phyloP scores from a whole-genome alignment of 306 rosid genomes.

The Vigna nakashimae region DNA sequence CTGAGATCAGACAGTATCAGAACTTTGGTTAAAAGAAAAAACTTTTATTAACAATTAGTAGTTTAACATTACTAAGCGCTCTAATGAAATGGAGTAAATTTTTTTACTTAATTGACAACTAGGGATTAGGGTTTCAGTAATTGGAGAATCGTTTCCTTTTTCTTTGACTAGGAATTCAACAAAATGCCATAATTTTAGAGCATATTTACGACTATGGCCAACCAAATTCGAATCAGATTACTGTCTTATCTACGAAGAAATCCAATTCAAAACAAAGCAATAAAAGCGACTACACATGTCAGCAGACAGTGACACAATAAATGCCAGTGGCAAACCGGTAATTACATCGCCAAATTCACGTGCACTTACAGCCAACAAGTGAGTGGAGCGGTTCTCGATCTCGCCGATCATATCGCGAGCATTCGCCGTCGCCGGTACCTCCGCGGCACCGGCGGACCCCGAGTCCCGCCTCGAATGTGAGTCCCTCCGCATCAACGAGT shows the following conservation, averaged over 20 bases:
- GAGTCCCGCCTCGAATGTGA: constrained; percentile 69
- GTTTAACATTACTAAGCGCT: constrained; percentile 5
- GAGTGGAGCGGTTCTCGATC: constrained; percentile 98
- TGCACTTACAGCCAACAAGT: constrained; percentile 84
- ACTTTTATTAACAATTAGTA: neutral
- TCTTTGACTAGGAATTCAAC: constrained; percentile 6
- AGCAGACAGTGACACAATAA: constrained; percentile 51
- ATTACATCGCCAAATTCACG: constrained; percentile 42
- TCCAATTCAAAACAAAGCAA: constrained; percentile 51
- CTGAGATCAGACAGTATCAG: neutral
- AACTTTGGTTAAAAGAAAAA: neutral
- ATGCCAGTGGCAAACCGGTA: constrained; percentile 58
- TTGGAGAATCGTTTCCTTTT: constrained; percentile 29
- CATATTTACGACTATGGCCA: constrained; percentile 49
- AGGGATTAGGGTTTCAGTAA: neutral
- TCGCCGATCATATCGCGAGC: constrained; percentile 99
- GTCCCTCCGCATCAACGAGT: constrained; percentile 93
- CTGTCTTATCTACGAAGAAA: constrained; percentile 60
- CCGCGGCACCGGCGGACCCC: constrained; percentile 49
- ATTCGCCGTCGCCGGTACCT: constrained; percentile 65
- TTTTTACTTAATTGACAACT: constrained; percentile 24
- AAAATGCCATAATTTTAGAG: constrained; percentile 37
- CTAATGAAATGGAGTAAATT: neutral
- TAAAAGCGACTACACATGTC: constrained; percentile 53
- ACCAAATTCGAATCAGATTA: constrained; percentile 50